A percentile compares a stretch with the other conserved stretches of the same genome.
Evolutionary conservation across 768 basidiomycete genomes (phyloP).

Genomic region (Podaxis sp.): DNA sequence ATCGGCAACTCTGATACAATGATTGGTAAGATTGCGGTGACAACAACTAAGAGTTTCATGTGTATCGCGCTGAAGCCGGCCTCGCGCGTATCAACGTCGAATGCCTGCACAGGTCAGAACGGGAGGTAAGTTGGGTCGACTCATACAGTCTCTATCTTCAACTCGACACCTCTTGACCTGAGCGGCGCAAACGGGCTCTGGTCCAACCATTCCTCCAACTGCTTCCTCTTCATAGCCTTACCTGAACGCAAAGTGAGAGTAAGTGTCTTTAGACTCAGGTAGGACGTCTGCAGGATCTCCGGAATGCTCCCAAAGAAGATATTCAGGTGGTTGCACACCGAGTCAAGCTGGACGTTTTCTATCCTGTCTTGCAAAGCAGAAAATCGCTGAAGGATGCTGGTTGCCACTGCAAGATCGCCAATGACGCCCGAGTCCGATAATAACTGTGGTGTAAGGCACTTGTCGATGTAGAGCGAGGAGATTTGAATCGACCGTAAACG

Average conservation of each 20-base stretch:
- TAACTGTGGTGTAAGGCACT: not conserved
- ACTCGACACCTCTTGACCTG: constrained; percentile 8
- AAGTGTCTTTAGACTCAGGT: not conserved
- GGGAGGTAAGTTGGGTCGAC: not conserved
- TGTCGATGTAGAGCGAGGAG: constrained; percentile 5
- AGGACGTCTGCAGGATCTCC: not conserved
- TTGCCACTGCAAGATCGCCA: not conserved
- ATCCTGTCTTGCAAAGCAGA: not conserved
- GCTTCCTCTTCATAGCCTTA: not conserved
- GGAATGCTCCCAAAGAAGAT: not conserved
- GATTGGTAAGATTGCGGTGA: too few relatives aligned
- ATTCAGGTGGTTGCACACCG: not conserved
- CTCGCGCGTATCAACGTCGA: too few relatives aligned
- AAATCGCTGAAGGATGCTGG: not conserved
- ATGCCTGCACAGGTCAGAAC: too few relatives aligned
- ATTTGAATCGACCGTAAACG: not conserved
- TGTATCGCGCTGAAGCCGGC: too few relatives aligned
- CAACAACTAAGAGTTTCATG: too few relatives aligned
- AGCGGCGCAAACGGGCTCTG: constrained; percentile 3
- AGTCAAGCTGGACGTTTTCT: not conserved
- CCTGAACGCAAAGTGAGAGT: not conserved
- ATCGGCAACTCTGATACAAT: too few relatives aligned
- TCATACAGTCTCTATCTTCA: not conserved
- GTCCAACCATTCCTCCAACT: constrained; percentile 4
- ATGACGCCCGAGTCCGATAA: not conserved